phyloP scores from a whole-genome alignment of 345 rosid species.

The Durio zibethinus region DNA sequence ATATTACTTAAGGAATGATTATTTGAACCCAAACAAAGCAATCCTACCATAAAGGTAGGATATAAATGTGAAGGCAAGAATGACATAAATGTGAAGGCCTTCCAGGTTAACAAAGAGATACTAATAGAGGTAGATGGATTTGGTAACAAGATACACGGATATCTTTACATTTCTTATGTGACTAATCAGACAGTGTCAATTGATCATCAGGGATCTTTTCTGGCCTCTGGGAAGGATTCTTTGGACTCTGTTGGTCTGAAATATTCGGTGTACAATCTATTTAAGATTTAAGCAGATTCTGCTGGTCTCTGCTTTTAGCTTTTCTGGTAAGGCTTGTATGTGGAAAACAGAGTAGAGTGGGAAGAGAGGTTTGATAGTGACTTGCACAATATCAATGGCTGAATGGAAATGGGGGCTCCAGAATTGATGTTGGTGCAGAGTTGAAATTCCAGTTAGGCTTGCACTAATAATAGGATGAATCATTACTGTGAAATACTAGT shows the following conservation, averaged over 20 bases:
- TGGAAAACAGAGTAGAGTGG: slow-evolving; percentile 13
- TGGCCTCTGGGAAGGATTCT: not conserved
- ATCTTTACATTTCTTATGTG: slow-evolving; percentile 24
- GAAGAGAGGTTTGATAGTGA: slow-evolving; percentile 16
- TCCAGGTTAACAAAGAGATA: slow-evolving; percentile 26
- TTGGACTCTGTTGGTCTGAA: slow-evolving; percentile 11
- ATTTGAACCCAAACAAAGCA: no score
- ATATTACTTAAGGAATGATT: no score
- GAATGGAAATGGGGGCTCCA: slow-evolving; percentile 25
- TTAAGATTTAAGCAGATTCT: slow-evolving; percentile 19
- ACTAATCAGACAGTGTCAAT: slow-evolving; percentile 27
- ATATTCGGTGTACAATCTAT: slow-evolving; percentile 3
- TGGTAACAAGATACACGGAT: slow-evolving; percentile 20
- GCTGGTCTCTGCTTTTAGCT: slow-evolving; percentile 6
- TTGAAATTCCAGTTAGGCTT: slow-evolving; percentile 23
- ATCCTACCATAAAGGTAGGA: no score
- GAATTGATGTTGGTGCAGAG: slow-evolving; percentile 17
- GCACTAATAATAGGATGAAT: slow-evolving; percentile 17
- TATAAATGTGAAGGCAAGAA: no score
- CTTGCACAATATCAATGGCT: slow-evolving; percentile 23
- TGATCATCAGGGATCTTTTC: slow-evolving; percentile 22
- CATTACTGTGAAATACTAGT: slow-evolving; percentile 13
- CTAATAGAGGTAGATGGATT: slow-evolving; percentile 11
- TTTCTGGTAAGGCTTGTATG: slow-evolving; percentile 9
- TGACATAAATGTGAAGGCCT: no score